Evolutionary conservation across 2,329 filamentous ascomycete genomes (phyloP).

Genomic region (Pseudogymnoascus sp.): DNA sequence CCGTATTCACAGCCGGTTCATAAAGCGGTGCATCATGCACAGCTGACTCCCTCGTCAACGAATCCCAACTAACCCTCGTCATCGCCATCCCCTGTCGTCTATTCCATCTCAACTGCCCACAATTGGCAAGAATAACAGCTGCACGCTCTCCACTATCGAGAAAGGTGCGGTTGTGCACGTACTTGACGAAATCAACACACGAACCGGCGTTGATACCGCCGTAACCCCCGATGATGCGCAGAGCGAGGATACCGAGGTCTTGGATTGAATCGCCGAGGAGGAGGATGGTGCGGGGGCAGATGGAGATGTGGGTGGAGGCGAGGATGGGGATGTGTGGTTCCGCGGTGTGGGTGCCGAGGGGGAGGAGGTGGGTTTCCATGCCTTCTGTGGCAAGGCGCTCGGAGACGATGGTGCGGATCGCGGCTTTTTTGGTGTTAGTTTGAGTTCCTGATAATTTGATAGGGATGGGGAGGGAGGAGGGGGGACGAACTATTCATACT

Average conservation of each 20-base stretch:
- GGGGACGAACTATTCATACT: conserved; percentile 58
- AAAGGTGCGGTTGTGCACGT: conserved; percentile 27
- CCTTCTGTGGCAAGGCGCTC: conserved; percentile 53
- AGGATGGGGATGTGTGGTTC: conserved; percentile 64
- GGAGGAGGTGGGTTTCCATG: conserved; percentile 52
- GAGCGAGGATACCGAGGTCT: conserved; percentile 67
- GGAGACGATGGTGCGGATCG: conserved; percentile 51
- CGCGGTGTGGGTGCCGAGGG: conserved; percentile 38
- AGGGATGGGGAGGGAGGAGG: neutral
- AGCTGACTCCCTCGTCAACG: conserved; percentile 52
- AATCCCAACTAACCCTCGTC: conserved; percentile 46
- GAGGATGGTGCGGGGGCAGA: conserved; percentile 57
- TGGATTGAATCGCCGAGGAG: conserved; percentile 64
- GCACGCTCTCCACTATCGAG: conserved; percentile 30
- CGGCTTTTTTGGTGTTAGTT: no score
- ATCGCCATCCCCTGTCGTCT: conserved; percentile 52
- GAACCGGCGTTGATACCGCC: conserved; percentile 65
- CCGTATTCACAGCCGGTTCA: conserved; percentile 46
- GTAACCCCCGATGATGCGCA: conserved; percentile 52
- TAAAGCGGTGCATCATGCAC: conserved; percentile 47
- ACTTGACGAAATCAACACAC: conserved; percentile 52
- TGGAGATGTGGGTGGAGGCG: conserved; percentile 44
- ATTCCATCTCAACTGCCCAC: conserved; percentile 70
- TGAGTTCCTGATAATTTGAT: neutral
- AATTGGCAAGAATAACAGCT: conserved; percentile 67